These are phyloP conservation scores for Oehlia diaphana DNA, from an alignment of 192 early-diverging fungal species.

Conservation along the genomic window DNA sequence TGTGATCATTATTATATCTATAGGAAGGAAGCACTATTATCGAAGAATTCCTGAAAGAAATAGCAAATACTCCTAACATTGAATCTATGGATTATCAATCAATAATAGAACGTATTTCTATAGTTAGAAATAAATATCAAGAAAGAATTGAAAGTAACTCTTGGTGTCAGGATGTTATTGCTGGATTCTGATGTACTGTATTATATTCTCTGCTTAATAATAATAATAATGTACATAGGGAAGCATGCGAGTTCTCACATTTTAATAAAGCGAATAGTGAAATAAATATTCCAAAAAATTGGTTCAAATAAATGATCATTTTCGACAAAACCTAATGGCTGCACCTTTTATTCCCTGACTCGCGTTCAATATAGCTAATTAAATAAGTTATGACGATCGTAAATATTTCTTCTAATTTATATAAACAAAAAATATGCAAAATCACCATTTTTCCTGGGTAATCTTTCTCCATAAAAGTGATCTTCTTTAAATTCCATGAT, in stretches of 20 bases:
- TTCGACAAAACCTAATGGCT: background rate
- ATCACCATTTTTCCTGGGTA: background rate
- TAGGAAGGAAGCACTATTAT: constrained; percentile 35
- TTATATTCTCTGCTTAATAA: background rate
- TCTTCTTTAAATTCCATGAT: background rate
- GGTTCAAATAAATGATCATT: background rate
- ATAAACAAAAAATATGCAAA: background rate
- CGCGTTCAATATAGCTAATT: background rate
- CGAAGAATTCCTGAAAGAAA: constrained; percentile 46
- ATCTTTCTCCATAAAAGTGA: background rate
- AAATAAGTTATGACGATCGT: background rate
- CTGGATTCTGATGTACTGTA: constrained; percentile 8
- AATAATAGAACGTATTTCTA: constrained; percentile 39
- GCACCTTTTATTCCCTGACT: background rate
- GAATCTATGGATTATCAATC: constrained; percentile 41
- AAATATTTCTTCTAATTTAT: background rate
- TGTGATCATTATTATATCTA: constrained; percentile 18
- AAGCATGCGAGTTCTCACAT: too few relatives aligned
- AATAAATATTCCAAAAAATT: too few relatives aligned
- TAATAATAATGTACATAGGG: background rate
- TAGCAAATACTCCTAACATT: constrained; percentile 42
- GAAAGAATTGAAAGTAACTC: constrained; percentile 57
- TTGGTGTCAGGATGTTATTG: constrained; percentile 63
- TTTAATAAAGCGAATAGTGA: too few relatives aligned
- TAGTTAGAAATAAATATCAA: constrained; percentile 57